phyloP scores from a whole-genome alignment of 345 rosid genomes.

The Boechera divaricarpa region DNA sequence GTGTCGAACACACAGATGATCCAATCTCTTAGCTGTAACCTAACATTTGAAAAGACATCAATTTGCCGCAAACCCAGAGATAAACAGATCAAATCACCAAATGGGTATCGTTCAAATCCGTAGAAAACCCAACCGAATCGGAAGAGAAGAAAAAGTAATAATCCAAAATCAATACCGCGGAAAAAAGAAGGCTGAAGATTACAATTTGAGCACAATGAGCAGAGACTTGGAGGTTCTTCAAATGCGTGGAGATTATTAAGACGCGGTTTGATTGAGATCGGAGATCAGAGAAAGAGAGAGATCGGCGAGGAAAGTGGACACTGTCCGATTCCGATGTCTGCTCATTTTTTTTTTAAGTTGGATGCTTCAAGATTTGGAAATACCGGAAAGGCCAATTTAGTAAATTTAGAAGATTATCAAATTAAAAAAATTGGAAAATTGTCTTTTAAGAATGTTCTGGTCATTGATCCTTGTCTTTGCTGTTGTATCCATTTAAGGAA shows the following conservation, averaged over 20 bases:
- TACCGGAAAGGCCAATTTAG: conserved; percentile 34
- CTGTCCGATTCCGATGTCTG: conserved; percentile 45
- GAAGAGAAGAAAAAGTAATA: conserved; percentile 22
- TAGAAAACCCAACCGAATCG: neutral
- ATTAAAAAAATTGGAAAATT: neutral
- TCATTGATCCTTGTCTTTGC: conserved; percentile 35
- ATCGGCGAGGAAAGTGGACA: conserved; percentile 45
- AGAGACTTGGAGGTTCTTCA: conserved; percentile 30
- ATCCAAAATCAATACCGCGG: conserved; percentile 16
- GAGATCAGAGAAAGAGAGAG: conserved; percentile 33
- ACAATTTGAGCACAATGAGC: neutral
- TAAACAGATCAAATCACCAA: conserved; percentile 25
- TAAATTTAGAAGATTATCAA: neutral
- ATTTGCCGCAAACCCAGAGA: conserved; percentile 27
- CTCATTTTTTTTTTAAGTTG: neutral
- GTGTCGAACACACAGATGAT: conserved; percentile 33
- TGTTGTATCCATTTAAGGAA: conserved; percentile 21
- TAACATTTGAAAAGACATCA: conserved; percentile 24
- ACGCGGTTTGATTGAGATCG: conserved; percentile 39
- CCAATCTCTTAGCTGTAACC: conserved; percentile 37
- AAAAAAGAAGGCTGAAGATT: conserved; percentile 1
- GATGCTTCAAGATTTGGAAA: conserved; percentile 42
- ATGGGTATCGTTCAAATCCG: conserved; percentile 34
- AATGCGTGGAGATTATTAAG: neutral
- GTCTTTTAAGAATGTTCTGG: conserved; percentile 37